Evolutionary conservation across 352 stramenopile species (phyloP).

Genomic region (Globisporangium middletonii): DNA sequence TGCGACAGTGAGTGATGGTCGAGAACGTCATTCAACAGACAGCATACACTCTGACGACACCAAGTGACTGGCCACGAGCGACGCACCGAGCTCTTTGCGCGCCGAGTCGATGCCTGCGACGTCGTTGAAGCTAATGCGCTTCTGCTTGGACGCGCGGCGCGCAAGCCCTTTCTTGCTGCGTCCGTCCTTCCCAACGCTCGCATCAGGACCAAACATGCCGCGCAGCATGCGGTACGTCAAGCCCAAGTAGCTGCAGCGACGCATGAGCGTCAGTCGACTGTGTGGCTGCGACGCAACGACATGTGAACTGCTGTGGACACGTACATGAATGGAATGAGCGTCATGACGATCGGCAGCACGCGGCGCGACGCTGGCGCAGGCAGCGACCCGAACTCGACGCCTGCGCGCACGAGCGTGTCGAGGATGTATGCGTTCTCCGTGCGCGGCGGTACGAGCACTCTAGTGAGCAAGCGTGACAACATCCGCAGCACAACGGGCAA

Average conservation of each 20-base stretch:
- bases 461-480: conserved; percentile 13
- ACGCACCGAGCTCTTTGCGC: conserved; percentile 84
- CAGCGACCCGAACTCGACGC: conserved; percentile 67
- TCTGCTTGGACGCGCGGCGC: conserved; percentile 19
- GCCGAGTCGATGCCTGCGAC: conserved; percentile 92
- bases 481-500: conserved; percentile 1
- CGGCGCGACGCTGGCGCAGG: conserved; percentile 33
- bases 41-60: not conserved
- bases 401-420: conserved; percentile 48
- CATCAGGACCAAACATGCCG: conserved; percentile 42
- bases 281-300: not conserved
- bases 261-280: not conserved
- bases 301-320: not conserved
- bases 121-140: conserved; percentile 87
- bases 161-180: conserved; percentile 38
- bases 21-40: not conserved
- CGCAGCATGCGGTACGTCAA: conserved; percentile 83
- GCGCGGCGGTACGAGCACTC: conserved; percentile 65
- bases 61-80: not conserved
- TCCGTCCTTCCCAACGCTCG: conserved; percentile 64
- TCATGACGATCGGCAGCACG: conserved; percentile 52
- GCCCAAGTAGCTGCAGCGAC: conserved; percentile 51
- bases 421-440: conserved; percentile 68
- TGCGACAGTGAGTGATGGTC: not conserved
- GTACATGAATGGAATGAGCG: conserved; percentile 70